Conservation (phyloP, 495 filamentous ascomycete genomes). For the Amphirosellinia nigrospora region DNA sequence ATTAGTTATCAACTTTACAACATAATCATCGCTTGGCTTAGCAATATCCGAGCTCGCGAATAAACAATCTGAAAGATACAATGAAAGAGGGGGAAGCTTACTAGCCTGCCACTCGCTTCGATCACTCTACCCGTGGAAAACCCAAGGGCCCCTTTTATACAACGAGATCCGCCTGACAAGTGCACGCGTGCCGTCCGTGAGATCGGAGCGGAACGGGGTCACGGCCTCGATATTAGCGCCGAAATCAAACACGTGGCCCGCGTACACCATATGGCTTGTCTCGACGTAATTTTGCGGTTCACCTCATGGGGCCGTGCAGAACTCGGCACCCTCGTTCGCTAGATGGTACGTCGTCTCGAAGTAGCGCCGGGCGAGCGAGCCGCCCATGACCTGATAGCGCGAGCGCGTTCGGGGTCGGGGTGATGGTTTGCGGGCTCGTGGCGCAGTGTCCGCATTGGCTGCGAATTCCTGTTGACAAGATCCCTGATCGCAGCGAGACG, state of each 20-base stretch:
- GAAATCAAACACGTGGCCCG: slow-evolving; percentile 58
- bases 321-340: slow-evolving; percentile 37
- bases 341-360: slow-evolving; percentile 56
- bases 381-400: slow-evolving; percentile 42
- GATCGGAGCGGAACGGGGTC: slow-evolving; percentile 60
- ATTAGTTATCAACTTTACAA: not conserved
- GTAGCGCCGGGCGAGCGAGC: slow-evolving; percentile 40
- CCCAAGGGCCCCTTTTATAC: slow-evolving; percentile 56
- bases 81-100: not conserved
- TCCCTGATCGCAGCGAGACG: not conserved
- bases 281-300: slow-evolving; percentile 56
- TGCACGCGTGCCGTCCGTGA: slow-evolving; percentile 49
- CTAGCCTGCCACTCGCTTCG: slow-evolving; percentile 54
- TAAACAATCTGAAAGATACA: not conserved
- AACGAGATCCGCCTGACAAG: slow-evolving; percentile 52
- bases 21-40: no score
- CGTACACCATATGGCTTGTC: slow-evolving; percentile 57
- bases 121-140: slow-evolving; percentile 53
- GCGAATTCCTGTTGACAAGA: not conserved
- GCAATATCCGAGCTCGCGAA: no score
- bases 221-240: slow-evolving; percentile 58
- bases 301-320: slow-evolving; percentile 55
- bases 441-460: slow-evolving; percentile 18
- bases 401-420: slow-evolving; percentile 28
- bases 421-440: not conserved